These are phyloP conservation scores for Coleophoma eucalyptorum DNA, from an alignment of 2,329 filamentous ascomycete species.

Conservation along the genomic window DNA sequence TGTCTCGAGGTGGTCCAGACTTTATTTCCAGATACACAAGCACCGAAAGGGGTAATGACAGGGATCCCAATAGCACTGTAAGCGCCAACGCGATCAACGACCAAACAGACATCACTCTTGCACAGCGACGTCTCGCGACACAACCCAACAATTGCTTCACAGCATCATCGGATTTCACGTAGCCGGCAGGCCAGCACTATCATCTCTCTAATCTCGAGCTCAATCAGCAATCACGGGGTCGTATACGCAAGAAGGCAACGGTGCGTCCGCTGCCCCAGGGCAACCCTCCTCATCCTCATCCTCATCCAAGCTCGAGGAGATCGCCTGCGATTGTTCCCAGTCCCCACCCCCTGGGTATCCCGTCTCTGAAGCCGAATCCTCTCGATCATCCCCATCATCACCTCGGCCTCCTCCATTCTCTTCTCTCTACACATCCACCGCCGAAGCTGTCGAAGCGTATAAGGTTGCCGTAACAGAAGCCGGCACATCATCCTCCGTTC, in stretches of 20 bases:
- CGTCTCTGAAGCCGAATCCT: conserved; percentile 48
- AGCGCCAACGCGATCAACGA: too few relatives aligned
- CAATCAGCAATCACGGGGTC: conserved; percentile 42
- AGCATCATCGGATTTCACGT: too few relatives aligned
- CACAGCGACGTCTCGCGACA: too few relatives aligned
- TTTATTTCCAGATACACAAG: too few relatives aligned
- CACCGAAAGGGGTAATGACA: too few relatives aligned
- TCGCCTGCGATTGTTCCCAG: conserved; percentile 32
- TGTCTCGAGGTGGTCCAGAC: too few relatives aligned
- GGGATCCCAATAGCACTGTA: too few relatives aligned
- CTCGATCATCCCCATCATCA: conserved; percentile 38
- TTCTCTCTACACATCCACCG: conserved; percentile 48
- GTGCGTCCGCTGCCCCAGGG: conserved; percentile 35
- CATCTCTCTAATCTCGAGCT: not conserved
- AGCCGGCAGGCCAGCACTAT: not conserved
- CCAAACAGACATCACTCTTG: too few relatives aligned
- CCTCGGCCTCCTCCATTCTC: conserved; percentile 55
- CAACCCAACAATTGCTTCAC: too few relatives aligned
- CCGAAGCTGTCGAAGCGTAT: conserved; percentile 31
- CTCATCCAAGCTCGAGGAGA: conserved; percentile 30
- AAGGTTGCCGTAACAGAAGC: conserved; percentile 32
- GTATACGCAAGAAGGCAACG: conserved; percentile 38
- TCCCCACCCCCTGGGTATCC: conserved; percentile 60
- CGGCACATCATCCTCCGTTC: conserved; percentile 35
- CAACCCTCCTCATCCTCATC: conserved; percentile 14